Conservation (phyloP, 306 rosid species). For the Pterocarpus santalinus region DNA sequence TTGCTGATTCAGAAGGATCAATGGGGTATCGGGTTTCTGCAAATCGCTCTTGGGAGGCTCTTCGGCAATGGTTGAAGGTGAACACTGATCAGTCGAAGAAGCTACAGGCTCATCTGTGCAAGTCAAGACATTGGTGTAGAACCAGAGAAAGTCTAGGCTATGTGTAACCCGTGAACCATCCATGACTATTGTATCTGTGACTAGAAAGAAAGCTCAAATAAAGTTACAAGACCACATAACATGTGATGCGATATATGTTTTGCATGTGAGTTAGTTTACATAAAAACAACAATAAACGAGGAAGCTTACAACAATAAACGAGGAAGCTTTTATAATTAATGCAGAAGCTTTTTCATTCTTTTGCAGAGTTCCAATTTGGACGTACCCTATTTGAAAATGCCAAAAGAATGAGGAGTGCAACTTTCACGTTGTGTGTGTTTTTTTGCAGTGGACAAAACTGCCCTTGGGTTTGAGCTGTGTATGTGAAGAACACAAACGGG, state of each 20-base stretch:
- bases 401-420: background rate
- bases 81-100: conserved; percentile 20
- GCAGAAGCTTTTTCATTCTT: conserved; percentile 39
- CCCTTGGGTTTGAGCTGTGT: background rate
- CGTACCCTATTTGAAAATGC: background rate
- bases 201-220: background rate
- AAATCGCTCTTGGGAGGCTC: conserved; percentile 8
- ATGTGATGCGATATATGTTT: conserved; percentile 17
- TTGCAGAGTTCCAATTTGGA: conserved; percentile 41
- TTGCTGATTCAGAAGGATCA: conserved; percentile 3
- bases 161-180: conserved; percentile 54
- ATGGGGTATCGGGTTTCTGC: conserved; percentile 30
- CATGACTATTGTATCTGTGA: conserved; percentile 39
- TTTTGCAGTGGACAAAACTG: conserved; percentile 18
- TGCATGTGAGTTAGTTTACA: conserved; percentile 18
- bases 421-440: background rate
- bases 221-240: background rate
- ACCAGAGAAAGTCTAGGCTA: conserved; percentile 72
- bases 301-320: background rate
- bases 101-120: background rate
- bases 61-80: background rate
- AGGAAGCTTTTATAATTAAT: conserved; percentile 24
- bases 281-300: background rate
- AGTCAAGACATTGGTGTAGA: conserved; percentile 61
- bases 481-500: background rate